Percentiles rank a stretch among this genome's conserved stretches.
Evolutionary conservation across 257 asterid species (phyloP).

Genomic region (Solanum chiquidenum): DNA sequence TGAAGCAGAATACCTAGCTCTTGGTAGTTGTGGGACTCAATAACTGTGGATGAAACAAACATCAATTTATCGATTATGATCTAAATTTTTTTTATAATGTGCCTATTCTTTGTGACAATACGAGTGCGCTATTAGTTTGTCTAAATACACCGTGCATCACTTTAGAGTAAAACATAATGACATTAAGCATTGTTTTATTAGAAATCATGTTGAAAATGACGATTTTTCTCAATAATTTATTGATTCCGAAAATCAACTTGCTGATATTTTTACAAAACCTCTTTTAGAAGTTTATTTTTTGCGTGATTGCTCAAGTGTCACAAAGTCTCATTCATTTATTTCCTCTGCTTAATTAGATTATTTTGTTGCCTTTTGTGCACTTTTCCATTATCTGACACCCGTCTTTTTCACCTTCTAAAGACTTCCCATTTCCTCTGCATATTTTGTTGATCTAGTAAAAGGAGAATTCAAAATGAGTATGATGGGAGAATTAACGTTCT

Average conservation of each 20-base stretch:
- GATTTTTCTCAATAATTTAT: neutral
- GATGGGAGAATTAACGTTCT: neutral
- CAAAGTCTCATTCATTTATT: neutral
- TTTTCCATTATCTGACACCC: neutral
- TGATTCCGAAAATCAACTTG: neutral
- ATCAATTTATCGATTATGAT: neutral
- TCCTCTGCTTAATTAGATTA: neutral
- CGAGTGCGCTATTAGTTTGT: neutral
- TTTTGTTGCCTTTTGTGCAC: neutral
- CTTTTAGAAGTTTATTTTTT: neutral
- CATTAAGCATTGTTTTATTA: neutral
- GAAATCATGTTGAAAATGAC: neutral
- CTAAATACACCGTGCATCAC: neutral
- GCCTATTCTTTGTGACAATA: no score
- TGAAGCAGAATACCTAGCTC: neutral
- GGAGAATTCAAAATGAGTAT: neutral
- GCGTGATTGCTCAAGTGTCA: neutral
- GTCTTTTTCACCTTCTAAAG: neutral
- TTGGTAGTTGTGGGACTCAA: neutral
- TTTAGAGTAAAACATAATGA: neutral
- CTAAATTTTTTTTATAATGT: neutral
- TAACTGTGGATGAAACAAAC: neutral
- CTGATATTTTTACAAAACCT: neutral
- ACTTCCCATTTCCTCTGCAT: neutral
- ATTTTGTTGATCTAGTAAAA: no score